phyloP scores from a whole-genome alignment of 75 land plant species.

The Cryptomeria japonica region DNA sequence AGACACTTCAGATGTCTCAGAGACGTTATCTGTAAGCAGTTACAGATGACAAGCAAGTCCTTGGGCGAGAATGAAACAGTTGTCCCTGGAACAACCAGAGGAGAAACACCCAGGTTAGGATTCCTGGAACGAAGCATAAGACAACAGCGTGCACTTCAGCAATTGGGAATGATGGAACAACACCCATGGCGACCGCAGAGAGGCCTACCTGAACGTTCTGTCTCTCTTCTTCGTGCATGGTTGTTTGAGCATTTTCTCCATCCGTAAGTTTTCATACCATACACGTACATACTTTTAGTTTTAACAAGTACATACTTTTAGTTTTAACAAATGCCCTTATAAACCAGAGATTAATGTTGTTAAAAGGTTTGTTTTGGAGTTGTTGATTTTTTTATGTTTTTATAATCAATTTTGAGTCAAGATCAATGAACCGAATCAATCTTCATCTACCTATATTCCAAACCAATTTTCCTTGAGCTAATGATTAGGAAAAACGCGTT shows the following conservation, averaged over 20 bases:
- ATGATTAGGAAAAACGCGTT: no score
- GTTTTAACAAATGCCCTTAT: neutral
- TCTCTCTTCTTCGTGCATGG: constrained; percentile 36
- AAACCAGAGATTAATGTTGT: neutral
- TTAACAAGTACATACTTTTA: neutral
- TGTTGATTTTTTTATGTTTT: no score
- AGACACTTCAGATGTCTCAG: constrained; percentile 85
- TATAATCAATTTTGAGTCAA: no score
- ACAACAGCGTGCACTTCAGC: constrained; percentile 86
- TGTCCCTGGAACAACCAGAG: constrained; percentile 50
- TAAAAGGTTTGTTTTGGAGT: no score
- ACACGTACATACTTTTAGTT: neutral
- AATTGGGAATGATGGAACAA: constrained; percentile 64
- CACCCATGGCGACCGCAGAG: constrained; percentile 37
- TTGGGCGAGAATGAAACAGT: constrained; percentile 74
- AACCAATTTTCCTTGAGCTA: no score
- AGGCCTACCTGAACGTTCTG: constrained; percentile 39
- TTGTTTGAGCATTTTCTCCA: constrained; percentile 41
- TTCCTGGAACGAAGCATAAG: constrained; percentile 70
- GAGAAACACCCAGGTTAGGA: constrained; percentile 75
- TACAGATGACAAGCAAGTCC: constrained; percentile 54
- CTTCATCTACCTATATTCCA: no score
- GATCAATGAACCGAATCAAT: no score
- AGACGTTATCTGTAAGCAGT: constrained; percentile 67
- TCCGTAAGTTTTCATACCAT: constrained; percentile 25